Base-by-base conservation (phyloP, 169 alveolate species). In the Perkinsus olseni region DNA sequence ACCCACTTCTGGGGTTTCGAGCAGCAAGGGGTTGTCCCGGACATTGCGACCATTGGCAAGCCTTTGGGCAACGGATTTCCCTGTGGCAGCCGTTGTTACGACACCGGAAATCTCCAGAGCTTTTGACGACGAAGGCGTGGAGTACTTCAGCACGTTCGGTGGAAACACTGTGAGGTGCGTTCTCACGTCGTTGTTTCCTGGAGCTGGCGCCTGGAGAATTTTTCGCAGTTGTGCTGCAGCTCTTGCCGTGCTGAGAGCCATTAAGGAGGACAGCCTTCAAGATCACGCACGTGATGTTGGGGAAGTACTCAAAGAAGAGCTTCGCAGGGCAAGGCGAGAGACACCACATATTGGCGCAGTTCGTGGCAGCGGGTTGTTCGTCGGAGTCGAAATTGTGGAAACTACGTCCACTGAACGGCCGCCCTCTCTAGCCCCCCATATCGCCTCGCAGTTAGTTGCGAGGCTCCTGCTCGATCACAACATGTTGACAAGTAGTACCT, bases 21-120 rank as follows among this genome's bases (percentile, higher is more conserved):
- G 93, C 34, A 36, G 38, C 94, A 92, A 6, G 96, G 91, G 28
- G 96, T 95, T 0, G 62, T 10, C 13, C 96, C 96, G 0, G 96
- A 95, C 91, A 94, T 95, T 38, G 95, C 92, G 13, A 39, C 94
- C 20, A 39, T 94, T 28, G 96, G 94, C 17, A 95, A 95, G 50
- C 92, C 94, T 20, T 92, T 95, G n/a, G 96, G 95, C 31, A 95
- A 95, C 92, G 96, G 96, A 0, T 91, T 48, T 38, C 96, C 96
- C 38, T 36, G 82, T 95, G 39, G 94, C 94, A 24, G 96, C 96
- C 0, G 94, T 95, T 13, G 93, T 94, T 3, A 39, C 94, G 20
- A 95, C 93, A 28, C 3, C 91, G 31, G 96, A 94, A 34, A 91
- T 95, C 28, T 62, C 94, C 92, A 96, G 94, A 94, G 74, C 40